Conservation (phyloP, 495 filamentous ascomycete species). For the Hypoxylon rickii region DNA sequence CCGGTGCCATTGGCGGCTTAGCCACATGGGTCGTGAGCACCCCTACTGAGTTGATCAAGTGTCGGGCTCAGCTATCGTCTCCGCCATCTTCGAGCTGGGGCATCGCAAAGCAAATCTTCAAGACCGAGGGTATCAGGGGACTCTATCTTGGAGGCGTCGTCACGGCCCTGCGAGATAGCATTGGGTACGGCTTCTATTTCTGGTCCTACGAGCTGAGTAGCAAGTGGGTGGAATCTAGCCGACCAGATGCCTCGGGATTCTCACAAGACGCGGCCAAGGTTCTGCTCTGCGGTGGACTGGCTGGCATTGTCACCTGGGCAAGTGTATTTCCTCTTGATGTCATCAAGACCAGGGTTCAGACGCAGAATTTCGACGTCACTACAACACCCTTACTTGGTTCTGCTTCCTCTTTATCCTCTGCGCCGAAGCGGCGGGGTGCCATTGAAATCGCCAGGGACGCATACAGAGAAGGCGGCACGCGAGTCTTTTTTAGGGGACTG, state of each 20-base stretch:
- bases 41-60: conserved; percentile 88
- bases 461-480: conserved; percentile 66
- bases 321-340: conserved; percentile 89
- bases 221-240: conserved; percentile 49
- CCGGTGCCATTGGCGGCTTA: conserved; percentile 76
- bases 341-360: conserved; percentile 84
- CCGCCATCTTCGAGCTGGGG: conserved; percentile 54
- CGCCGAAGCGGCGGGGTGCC: conserved; percentile 52
- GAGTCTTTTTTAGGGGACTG: conserved; percentile 77
- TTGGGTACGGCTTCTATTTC: conserved; percentile 95
- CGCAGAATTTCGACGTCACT: conserved; percentile 48
- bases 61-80: conserved; percentile 68
- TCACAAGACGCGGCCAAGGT: conserved; percentile 63
- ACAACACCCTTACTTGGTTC: conserved; percentile 40
- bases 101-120: conserved; percentile 65
- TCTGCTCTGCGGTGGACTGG: conserved; percentile 80
- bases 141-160: conserved; percentile 78
- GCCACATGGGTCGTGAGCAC: conserved; percentile 81
- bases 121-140: conserved; percentile 65
- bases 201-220: conserved; percentile 81
- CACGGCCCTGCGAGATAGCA: conserved; percentile 78
- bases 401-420: not conserved
- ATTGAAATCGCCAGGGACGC: conserved; percentile 64
- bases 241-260: conserved; percentile 28
- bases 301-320: conserved; percentile 82